Percentiles rank a stretch among this genome's conserved stretches.
Evolutionary conservation across 495 filamentous ascomycete genomes (phyloP).

Genomic region (Trichoderma virens): DNA sequence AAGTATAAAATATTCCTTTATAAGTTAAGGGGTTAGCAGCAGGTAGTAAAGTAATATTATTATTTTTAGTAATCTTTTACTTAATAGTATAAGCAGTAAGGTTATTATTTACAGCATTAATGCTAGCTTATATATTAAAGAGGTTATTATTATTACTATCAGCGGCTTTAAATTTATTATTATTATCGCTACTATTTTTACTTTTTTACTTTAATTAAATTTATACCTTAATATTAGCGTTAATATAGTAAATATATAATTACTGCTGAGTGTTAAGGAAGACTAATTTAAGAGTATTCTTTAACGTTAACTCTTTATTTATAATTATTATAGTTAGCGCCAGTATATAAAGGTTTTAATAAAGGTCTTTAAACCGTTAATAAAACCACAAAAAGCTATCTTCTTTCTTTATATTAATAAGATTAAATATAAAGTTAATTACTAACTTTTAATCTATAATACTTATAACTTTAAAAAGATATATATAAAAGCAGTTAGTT

Average conservation of each 20-base stretch:
- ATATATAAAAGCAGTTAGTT: slow-evolving; percentile 11
- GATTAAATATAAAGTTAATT: slow-evolving; percentile 9
- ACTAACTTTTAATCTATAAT: background rate
- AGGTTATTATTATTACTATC: too few species aligned
- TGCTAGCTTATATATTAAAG: too few species aligned
- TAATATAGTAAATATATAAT: slow-evolving; percentile 4
- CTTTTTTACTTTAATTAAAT: too few species aligned
- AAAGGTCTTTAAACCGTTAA: background rate
- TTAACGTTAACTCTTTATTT: background rate
- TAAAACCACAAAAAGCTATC: slow-evolving; percentile 1
- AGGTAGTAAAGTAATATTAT: too few species aligned
- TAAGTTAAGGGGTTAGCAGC: too few species aligned
- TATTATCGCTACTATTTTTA: too few species aligned
- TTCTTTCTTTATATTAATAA: slow-evolving; percentile 10
- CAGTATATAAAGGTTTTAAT: background rate
- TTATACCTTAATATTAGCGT: background rate
- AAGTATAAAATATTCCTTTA: too few species aligned
- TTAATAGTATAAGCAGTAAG: too few species aligned
- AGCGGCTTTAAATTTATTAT: too few species aligned
- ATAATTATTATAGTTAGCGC: background rate
- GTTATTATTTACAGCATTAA: too few species aligned
- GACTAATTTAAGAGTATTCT: background rate
- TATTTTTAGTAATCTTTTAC: too few species aligned
- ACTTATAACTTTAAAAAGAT: too few species aligned
- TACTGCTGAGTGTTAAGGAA: background rate